Conservation (phyloP, 768 basidiomycete genomes). For the Podaxis sp. region DNA sequence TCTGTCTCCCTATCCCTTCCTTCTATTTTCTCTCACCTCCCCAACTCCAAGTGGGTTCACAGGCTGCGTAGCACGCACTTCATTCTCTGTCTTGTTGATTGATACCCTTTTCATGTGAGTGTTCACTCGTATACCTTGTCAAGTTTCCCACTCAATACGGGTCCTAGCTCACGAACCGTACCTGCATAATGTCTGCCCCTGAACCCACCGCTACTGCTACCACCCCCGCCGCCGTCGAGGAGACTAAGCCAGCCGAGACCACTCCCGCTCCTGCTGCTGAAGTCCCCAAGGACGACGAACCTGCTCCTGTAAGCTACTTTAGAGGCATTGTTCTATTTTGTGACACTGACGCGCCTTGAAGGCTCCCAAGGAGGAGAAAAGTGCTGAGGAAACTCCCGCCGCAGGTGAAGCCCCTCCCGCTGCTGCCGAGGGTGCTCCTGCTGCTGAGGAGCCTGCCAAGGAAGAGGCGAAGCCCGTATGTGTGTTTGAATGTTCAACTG, state of each 20-base stretch:
- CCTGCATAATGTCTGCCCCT: conserved; percentile 82
- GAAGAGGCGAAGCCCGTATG: conserved; percentile 45
- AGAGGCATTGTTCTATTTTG: not conserved
- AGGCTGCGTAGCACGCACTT: conserved; percentile 55
- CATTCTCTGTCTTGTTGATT: conserved; percentile 55
- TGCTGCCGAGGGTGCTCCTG: conserved; percentile 21
- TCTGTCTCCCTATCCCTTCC: conserved; percentile 50
- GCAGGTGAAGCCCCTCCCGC: conserved; percentile 24
- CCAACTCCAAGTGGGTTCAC: conserved; percentile 43
- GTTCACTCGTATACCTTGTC: conserved; percentile 18
- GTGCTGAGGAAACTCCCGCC: conserved; percentile 22
- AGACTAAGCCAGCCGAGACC: conserved; percentile 31
- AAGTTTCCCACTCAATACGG: conserved; percentile 17
- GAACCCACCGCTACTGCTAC: conserved; percentile 45
- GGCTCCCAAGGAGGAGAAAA: conserved; percentile 30
- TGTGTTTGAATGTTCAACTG: conserved; percentile 5
- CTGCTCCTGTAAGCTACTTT: conserved; percentile 41
- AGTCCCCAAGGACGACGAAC: conserved; percentile 33
- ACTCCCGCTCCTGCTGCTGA: conserved; percentile 34
- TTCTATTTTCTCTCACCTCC: conserved; percentile 52
- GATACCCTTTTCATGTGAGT: conserved; percentile 52
- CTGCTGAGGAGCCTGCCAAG: conserved; percentile 32
- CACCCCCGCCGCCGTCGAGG: conserved; percentile 52
- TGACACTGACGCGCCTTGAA: conserved; percentile 4
- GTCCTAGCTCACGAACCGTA: conserved; percentile 54